These are phyloP conservation scores for Lithospermum erythrorhizon DNA, from an alignment of 257 asterid species.

Conservation along the genomic window DNA sequence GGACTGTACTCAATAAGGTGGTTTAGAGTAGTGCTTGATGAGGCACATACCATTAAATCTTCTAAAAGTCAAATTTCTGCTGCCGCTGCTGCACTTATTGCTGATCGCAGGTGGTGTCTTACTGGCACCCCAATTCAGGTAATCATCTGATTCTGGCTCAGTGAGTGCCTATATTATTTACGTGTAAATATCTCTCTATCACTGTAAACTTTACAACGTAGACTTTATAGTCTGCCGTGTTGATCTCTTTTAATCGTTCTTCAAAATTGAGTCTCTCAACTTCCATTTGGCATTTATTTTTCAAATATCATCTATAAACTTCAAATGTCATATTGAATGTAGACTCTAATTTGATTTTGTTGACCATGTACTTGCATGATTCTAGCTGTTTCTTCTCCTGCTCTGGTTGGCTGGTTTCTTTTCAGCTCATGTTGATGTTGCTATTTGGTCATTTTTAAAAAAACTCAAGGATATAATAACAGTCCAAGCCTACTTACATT, in stretches of 20 bases:
- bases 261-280: background rate
- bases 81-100: slow-evolving; percentile 82
- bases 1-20: slow-evolving; percentile 75
- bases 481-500: no score
- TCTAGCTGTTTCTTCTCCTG: background rate
- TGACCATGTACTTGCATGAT: background rate
- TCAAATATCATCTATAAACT: background rate
- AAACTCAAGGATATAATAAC: no score
- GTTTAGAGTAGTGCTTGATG: slow-evolving; percentile 92
- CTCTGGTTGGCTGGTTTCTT: background rate
- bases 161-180: background rate
- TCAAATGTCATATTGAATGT: background rate
- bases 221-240: background rate
- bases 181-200: no score
- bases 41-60: slow-evolving; percentile 95
- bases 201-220: background rate
- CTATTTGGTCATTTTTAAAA: no score
- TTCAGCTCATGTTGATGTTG: no score
- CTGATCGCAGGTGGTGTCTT: slow-evolving; percentile 94
- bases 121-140: slow-evolving; percentile 99
- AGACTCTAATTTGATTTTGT: background rate
- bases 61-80: slow-evolving; percentile 84
- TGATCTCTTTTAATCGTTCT: no score
- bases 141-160: background rate
- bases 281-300: background rate